Base-by-base conservation (phyloP, 495 filamentous ascomycete species). In the Penicillium goetzii region DNA sequence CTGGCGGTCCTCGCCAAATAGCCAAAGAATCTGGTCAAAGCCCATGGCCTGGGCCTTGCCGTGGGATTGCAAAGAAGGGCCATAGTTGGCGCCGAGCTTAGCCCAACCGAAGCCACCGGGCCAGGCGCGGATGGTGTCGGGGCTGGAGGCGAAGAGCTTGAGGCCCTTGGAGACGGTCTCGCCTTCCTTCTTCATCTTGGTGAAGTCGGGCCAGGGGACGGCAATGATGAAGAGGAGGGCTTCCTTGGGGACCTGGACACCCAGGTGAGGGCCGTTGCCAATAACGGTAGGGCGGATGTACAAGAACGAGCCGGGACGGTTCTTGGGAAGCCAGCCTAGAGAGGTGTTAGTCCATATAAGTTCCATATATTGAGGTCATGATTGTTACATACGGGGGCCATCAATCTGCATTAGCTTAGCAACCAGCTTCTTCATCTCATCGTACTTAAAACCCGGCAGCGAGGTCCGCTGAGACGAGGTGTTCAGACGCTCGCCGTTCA, bases 61-160 rank as follows among this genome's bases (percentile, higher is more conserved):
- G 47, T 93, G 91, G 2, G 92, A 89, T 60, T 90, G 82, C 43
- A 97, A 79, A 26, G 82, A 86, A 8, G 93, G 93, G 0, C 92
- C 93, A 73, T 97, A 97, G 80, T 97, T 97, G 28, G 92, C 93
- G 51, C 92, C 92, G 12, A 97, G 86, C 78, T 97, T 97, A 53
- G 92, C 92, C 66, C 88, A 92, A 0, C 93, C 92, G 70, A 94
- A 95, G 30, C 93, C 93, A 41, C 93, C 93, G 30, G 93, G 93
- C 93, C 93, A 97, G 17, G 93, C 93, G 50, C 93, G 88, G 59
- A 95, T 85, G 75, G 85, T 89, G 72, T 95, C 88, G 52, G 92
- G 87, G 41, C 80, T 77, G 47, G 86, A 90, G 3, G 92, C 93
- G 64, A 94, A 86, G 28, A 97, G 87, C 68, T 84, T 88, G 79